Percentiles rank a stretch among this genome's conserved stretches.
phyloP scores from a whole-genome alignment of 306 rosid genomes.

The Datisca glomerata region DNA sequence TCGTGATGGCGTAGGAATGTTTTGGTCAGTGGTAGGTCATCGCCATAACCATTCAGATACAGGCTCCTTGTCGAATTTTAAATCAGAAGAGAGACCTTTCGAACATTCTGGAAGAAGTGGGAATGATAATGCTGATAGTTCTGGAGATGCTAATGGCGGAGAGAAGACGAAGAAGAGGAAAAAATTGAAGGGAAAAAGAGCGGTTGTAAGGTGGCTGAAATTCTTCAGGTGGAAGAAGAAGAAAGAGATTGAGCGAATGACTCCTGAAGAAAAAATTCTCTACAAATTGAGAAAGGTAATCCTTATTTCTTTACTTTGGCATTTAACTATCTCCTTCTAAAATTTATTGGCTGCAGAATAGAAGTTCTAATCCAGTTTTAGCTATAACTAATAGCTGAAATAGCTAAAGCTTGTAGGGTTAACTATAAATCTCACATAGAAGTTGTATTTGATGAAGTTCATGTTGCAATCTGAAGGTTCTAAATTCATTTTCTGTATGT shows the following conservation, averaged over 20 bases:
- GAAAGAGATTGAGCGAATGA: slow-evolving; percentile 77
- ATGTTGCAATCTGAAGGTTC: no score
- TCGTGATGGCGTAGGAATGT: slow-evolving; percentile 1
- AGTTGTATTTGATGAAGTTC: no score
- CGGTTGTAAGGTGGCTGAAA: slow-evolving; percentile 86
- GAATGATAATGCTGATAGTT: slow-evolving; percentile 5
- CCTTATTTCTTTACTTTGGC: no score
- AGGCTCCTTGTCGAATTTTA: background rate
- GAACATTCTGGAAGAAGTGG: slow-evolving; percentile 15
- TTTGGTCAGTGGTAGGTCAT: background rate
- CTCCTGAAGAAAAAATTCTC: slow-evolving; percentile 59
- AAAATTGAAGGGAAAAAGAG: slow-evolving; percentile 77
- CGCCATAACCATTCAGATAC: slow-evolving; percentile 7
- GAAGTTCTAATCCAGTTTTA: no score
- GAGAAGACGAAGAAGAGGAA: slow-evolving; percentile 44
- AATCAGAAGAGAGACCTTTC: background rate
- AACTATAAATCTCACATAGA: no score
- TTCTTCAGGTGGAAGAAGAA: slow-evolving; percentile 72
- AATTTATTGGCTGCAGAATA: no score
- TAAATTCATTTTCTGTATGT: no score
- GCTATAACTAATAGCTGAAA: no score
- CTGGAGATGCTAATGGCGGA: slow-evolving; percentile 23
- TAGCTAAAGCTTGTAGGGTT: no score
- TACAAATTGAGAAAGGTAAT: slow-evolving; percentile 56
- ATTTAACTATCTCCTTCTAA: no score